Percentiles rank a stretch among this genome's conserved stretches.
Conservation (phyloP, 1,284 basidiomycete genomes). For the Inonotus obliquus region DNA sequence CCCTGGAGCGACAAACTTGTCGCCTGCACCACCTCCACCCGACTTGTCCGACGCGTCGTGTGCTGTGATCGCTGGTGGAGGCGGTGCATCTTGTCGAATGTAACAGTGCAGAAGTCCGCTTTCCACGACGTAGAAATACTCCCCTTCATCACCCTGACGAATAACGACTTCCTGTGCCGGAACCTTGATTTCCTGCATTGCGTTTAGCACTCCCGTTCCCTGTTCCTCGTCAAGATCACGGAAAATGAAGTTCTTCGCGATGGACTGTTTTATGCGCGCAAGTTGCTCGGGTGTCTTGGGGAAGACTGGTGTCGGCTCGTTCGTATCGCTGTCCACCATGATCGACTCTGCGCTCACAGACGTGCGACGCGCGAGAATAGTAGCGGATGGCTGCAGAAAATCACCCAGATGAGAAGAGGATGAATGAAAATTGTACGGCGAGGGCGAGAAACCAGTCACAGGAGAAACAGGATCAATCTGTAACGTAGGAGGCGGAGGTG, state of each 20-base stretch:
- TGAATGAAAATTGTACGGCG: conserved; percentile 40
- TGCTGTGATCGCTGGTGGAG: conserved; percentile 47
- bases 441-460: conserved; percentile 51
- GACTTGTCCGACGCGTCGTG: conserved; percentile 46
- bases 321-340: conserved; percentile 66
- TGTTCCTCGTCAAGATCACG: conserved; percentile 96
- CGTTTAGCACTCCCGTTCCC: conserved; percentile 86
- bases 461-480: conserved; percentile 54
- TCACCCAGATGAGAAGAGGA: conserved; percentile 44
- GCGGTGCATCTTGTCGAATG: conserved; percentile 65
- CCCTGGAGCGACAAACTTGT: conserved; percentile 58
- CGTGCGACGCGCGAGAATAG: conserved; percentile 84
- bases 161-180: conserved; percentile 82
- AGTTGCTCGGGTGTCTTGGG: conserved; percentile 86
- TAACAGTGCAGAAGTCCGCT: conserved; percentile 85
- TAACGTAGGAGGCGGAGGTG: conserved; percentile 45
- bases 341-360: conserved; percentile 98
- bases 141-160: conserved; percentile 93
- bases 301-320: conserved; percentile 68
- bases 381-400: conserved; percentile 64
- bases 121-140: conserved; percentile 98
- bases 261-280: conserved; percentile 81
- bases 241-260: conserved; percentile 91
- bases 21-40: conserved; percentile 33
- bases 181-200: conserved; percentile 89